Evolutionary conservation across 331 rosid species (phyloP).

Genomic region (Ulmus americana): DNA sequence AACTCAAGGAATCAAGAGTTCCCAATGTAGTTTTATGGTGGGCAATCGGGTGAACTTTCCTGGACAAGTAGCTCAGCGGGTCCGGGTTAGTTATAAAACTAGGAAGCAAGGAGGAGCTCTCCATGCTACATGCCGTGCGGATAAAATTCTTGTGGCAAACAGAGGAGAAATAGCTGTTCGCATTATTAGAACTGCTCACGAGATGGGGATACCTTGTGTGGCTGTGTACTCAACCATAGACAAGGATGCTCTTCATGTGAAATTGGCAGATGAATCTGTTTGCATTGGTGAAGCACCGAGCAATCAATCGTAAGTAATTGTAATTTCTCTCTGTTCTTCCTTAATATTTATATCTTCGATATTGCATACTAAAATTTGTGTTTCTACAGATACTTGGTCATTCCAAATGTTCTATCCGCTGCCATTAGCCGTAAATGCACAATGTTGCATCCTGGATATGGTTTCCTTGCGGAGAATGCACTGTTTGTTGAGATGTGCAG

Average conservation of each 20-base stretch:
- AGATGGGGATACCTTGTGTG: too few species aligned
- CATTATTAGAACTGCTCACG: too few species aligned
- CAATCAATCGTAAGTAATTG: constrained; percentile 39
- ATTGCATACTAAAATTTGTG: neutral
- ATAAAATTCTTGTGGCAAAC: constrained; percentile 69
- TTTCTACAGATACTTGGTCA: constrained; percentile 38
- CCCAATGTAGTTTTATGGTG: constrained; percentile 57
- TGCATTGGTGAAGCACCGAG: constrained; percentile 70
- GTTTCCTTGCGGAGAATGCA: constrained; percentile 96
- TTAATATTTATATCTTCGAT: neutral
- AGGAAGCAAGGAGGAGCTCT: constrained; percentile 30
- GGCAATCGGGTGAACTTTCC: constrained; percentile 43
- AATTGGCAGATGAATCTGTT: constrained; percentile 30
- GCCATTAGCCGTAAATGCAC: constrained; percentile 71
- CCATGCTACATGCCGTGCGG: constrained; percentile 33
- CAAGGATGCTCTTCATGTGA: too few species aligned
- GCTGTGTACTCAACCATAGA: too few species aligned
- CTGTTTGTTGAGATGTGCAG: constrained; percentile 89
- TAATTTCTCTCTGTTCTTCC: neutral
- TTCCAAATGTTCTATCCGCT: constrained; percentile 83
- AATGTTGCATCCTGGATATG: constrained; percentile 99
- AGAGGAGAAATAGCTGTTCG: constrained; percentile 73
- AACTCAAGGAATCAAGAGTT: constrained; percentile 41
- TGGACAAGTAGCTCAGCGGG: constrained; percentile 35
- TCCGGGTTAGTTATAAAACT: constrained; percentile 23